Evolutionary conservation across 2,329 filamentous ascomycete species (phyloP).

Genomic region (Periconia digitata): DNA sequence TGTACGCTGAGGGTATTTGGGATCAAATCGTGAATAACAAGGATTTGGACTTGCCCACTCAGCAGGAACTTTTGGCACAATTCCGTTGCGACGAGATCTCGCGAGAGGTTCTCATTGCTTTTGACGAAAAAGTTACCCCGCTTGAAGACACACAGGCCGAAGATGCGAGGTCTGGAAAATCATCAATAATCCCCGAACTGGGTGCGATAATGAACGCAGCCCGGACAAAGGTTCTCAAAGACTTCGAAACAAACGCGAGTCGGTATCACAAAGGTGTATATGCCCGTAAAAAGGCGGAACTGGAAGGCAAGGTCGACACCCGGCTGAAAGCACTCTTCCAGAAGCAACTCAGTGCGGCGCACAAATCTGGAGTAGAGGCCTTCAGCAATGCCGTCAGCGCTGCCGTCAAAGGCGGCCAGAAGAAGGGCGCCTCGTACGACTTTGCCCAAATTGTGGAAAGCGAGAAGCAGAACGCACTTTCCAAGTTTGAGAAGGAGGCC

Average conservation of each 20-base stretch:
- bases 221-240: conserved; percentile 71
- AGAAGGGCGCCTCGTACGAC: conserved; percentile 86
- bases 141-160: conserved; percentile 86
- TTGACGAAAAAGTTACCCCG: conserved; percentile 79
- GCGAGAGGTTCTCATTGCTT: conserved; percentile 79
- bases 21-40: conserved; percentile 99
- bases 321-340: conserved; percentile 85
- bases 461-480: conserved; percentile 76
- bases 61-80: conserved; percentile 94
- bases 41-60: conserved; percentile 91
- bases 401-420: conserved; percentile 89
- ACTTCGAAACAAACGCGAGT: conserved; percentile 89
- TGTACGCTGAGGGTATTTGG: conserved; percentile 94
- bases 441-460: conserved; percentile 90
- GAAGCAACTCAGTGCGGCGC: conserved; percentile 82
- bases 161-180: conserved; percentile 69
- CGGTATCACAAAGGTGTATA: conserved; percentile 98
- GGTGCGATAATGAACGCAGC: conserved; percentile 73
- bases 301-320: conserved; percentile 84
- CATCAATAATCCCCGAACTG: conserved; percentile 71
- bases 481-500: conserved; percentile 75
- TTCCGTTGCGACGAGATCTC: conserved; percentile 98
- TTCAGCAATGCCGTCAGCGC: conserved; percentile 87
- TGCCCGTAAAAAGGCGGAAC: conserved; percentile 77
- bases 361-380: conserved; percentile 80